Evolutionary conservation across 306 rosid species (phyloP), one percentile per base, ranked within the genome.

Genomic region (Malus asiatica): DNA sequence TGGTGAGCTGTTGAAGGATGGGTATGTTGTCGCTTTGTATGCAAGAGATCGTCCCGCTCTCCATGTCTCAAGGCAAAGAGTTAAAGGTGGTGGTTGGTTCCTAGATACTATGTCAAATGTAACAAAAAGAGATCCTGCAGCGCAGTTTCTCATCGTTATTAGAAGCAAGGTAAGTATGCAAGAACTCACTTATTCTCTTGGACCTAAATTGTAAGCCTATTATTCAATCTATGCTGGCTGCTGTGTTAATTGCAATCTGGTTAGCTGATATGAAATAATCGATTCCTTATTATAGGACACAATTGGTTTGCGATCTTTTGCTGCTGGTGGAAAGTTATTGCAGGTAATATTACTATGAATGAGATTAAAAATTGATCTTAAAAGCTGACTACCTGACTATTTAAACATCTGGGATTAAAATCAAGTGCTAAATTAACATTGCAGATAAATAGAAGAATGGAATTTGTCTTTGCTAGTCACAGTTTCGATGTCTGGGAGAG

Each of bases 401-500:
- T 65, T 71, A 19, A 53, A 63, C 64, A 65, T 70, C 68, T 70
- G 77, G 53, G 70, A 72, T 35, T 81, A 23, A 76, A 71, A 44
- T 38, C 11, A 2, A n/a, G 33, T 59, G 42, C 66, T 19, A 68
- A 44, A 62, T 83, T 52, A 20, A 68, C 76, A 78, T 81, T 80
- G 80, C 93, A 95, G 99, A 92, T 95, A 76, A 95, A 95, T 79
- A 88, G 98, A 82, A 90, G 88, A 88, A 92, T 79, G 92, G 99
- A 95, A 80, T 90, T 90, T 66, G 97, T 95, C 74, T 95, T 95
- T 75, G 97, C 99, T 38, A 95, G 99, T 87, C 98, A 95, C 86
- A 92, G 97, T 83, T 95, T 95, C 88, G 99, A 92, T 83, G 99
- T 95, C 66, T 92, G 99, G 99, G 98, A 92, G 85, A 88, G 86